Evolutionary conservation across 139 green algal genomes (phyloP).

Genomic region (Chlorella sp.): DNA sequence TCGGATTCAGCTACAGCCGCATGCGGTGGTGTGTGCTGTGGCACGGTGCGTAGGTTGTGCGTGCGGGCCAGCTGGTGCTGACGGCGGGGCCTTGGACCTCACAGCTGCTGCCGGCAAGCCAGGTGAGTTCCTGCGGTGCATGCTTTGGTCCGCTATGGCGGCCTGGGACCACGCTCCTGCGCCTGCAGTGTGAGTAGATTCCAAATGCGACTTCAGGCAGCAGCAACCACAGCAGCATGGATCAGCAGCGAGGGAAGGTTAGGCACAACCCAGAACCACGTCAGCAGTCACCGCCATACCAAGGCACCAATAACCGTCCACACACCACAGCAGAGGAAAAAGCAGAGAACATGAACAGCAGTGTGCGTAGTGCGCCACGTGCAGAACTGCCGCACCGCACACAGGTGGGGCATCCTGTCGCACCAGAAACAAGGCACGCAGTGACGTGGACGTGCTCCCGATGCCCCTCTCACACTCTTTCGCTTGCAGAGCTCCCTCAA

Average conservation of each 20-base stretch:
- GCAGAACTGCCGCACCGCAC: no score
- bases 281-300: neutral
- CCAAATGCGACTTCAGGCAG: no score
- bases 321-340: no score
- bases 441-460: neutral
- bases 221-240: no score
- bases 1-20: no score
- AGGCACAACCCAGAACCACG: neutral
- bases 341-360: no score
- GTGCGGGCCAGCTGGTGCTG: conserved; percentile 43
- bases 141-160: neutral
- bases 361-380: no score
- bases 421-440: neutral
- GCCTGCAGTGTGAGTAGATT: no score
- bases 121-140: conserved; percentile 15
- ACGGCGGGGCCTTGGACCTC: conserved; percentile 58
- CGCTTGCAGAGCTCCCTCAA: neutral
- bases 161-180: neutral
- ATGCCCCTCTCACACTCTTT: neutral
- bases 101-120: conserved; percentile 57
- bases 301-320: no score
- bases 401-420: neutral
- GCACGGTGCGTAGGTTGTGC: conserved; percentile 7
- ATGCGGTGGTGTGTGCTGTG: no score
- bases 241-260: neutral